These are phyloP conservation scores for Aspergillus sp. DNA, from an alignment of 2,329 filamentous ascomycete genomes.

Conservation along the genomic window DNA sequence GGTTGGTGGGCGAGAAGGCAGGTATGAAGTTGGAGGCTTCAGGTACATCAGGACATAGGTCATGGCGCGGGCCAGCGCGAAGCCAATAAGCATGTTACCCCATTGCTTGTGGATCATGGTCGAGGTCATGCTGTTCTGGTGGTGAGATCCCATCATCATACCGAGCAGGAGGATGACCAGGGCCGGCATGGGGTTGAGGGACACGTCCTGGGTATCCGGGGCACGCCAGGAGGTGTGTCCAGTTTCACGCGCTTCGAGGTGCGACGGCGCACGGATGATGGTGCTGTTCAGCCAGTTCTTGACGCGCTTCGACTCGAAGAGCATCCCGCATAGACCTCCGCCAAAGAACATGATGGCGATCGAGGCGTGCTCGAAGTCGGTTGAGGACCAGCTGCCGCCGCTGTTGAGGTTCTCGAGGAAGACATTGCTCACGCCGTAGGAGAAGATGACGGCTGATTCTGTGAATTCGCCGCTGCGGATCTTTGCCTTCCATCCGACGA, in stretches of 20 bases:
- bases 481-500: slow-evolving; percentile 61
- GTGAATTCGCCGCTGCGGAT: slow-evolving; percentile 80
- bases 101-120: slow-evolving; percentile 94
- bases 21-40: slow-evolving; percentile 73
- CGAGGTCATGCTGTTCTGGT: slow-evolving; percentile 78
- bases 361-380: slow-evolving; percentile 87
- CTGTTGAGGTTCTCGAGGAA: slow-evolving; percentile 85
- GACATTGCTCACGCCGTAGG: slow-evolving; percentile 86
- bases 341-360: slow-evolving; percentile 94
- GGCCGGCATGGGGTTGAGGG: slow-evolving; percentile 84
- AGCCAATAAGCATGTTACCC: slow-evolving; percentile 80
- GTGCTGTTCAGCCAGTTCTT: slow-evolving; percentile 57
- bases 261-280: slow-evolving; percentile 43
- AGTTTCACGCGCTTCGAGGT: slow-evolving; percentile 35
- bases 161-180: slow-evolving; percentile 84
- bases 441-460: slow-evolving; percentile 85
- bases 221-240: slow-evolving; percentile 52
- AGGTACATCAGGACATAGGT: slow-evolving; percentile 82
- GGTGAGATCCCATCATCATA: slow-evolving; percentile 93
- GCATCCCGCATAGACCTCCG: slow-evolving; percentile 83
- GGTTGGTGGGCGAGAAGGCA: slow-evolving; percentile 82
- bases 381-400: slow-evolving; percentile 68
- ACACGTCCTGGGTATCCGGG: slow-evolving; percentile 69
- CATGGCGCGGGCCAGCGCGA: slow-evolving; percentile 72
- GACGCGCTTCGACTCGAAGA: slow-evolving; percentile 73